Base-by-base conservation (phyloP, 1,284 basidiomycete genomes). In the Boletus semigastroideus region DNA sequence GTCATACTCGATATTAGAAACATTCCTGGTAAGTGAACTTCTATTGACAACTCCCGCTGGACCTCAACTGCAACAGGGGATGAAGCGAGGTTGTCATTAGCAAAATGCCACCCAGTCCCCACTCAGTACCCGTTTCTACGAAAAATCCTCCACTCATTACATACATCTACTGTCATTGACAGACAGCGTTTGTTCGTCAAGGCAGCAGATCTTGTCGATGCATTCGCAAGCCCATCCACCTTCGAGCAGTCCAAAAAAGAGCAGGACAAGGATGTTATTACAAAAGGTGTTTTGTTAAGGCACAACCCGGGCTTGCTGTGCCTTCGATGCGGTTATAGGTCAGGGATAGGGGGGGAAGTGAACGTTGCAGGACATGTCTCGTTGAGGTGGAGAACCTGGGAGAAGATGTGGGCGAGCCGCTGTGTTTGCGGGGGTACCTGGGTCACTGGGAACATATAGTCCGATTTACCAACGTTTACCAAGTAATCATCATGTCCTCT, bases 341-440 rank as follows among this genome's bases (percentile, higher is more conserved):
- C 83, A 5, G 74, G 82, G 49, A 60, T 77, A 10, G 65, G 68
- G 14, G 63, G 71, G 36, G 65, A 66, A 36, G 55, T 66, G 25
- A 64, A 58, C 43, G 49, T 60, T 39, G 59, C 64, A 41, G 67
- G 67, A 11, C 69, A 68, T 46, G 46, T 67, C 16, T 78, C 79
- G 19, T 55, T 67, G 14, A 71, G 72, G 48, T 87, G 86, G 85
- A 71, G 67, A 44, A 69, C 74, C 20, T 90, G 86, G 84, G 81
- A 85, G 65, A 79, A 70, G 55, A 74, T 71, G 55, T 88, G 83
- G 84, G 67, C 65, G 36, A 64, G 61, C 33, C 73, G 74, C 30
- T 90, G 87, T 67, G 73, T 90, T 19, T 90, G 87, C 67, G 86
- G 85, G n/a, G 87, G 87, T 5, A 57, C 67, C 13, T 90, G 87